phyloP scores from a whole-genome alignment of 345 rosid species.

The Brassica carinata region DNA sequence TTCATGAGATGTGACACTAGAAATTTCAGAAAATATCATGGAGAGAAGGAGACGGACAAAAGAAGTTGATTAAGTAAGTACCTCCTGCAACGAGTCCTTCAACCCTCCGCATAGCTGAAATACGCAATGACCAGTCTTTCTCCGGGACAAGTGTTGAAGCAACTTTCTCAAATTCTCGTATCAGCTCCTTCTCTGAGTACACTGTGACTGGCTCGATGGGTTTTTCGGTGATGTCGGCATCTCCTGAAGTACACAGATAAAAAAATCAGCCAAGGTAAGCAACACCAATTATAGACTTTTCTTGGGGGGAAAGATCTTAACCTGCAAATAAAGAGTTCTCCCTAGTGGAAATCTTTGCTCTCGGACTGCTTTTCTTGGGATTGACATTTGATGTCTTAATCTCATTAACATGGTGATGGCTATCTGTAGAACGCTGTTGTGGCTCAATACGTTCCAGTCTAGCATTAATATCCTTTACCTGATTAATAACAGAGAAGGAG shows the following conservation, averaged over 20 bases:
- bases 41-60: constrained; percentile 12
- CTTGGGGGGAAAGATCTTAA: constrained; percentile 36
- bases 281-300: constrained; percentile 7
- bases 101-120: constrained; percentile 95
- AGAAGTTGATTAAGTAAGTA: constrained; percentile 17
- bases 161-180: constrained; percentile 91
- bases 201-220: constrained; percentile 80
- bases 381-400: constrained; percentile 51
- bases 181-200: constrained; percentile 94
- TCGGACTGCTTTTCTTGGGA: constrained; percentile 86
- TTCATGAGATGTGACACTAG: constrained; percentile 17
- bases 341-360: constrained; percentile 69
- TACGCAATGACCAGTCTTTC: constrained; percentile 98
- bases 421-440: constrained; percentile 62
- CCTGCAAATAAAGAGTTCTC: constrained; percentile 93
- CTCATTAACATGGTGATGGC: constrained; percentile 62
- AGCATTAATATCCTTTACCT: constrained; percentile 97
- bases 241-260: constrained; percentile 55
- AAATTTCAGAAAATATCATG: constrained; percentile 9
- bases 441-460: constrained; percentile 94
- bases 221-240: constrained; percentile 73
- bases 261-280: constrained; percentile 19
- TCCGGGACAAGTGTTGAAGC: constrained; percentile 87
- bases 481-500: constrained; percentile 37
- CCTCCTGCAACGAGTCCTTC: constrained; percentile 99